Evolutionary conservation across 352 stramenopile species (phyloP).

Genomic region (Phytopythium aichiense): DNA sequence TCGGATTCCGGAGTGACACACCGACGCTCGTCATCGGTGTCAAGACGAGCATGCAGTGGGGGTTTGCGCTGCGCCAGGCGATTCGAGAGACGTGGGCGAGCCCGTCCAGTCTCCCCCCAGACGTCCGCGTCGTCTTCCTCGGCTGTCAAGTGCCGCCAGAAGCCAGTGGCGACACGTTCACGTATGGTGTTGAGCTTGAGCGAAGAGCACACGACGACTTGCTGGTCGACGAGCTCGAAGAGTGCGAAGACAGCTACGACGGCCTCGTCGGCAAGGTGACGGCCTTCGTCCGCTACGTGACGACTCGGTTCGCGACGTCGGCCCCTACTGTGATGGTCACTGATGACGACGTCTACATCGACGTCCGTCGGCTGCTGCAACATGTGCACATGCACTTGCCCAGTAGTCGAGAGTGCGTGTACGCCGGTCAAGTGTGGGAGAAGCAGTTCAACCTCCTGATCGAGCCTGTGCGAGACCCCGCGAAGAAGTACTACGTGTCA

Average conservation of each 20-base stretch:
- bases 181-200: neutral
- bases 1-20: neutral
- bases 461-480: conserved; percentile 19
- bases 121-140: conserved; percentile 2
- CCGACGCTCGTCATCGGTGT: conserved; percentile 26
- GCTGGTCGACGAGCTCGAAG: conserved; percentile 30
- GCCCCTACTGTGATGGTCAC: conserved; percentile 39
- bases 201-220: conserved; percentile 18
- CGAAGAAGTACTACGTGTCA: conserved; percentile 30
- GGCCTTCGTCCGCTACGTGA: conserved; percentile 36
- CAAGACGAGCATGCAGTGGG: conserved; percentile 28
- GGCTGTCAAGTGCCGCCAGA: neutral
- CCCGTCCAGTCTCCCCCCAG: neutral
- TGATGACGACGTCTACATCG: conserved; percentile 64
- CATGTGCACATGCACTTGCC: neutral
- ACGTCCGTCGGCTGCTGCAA: conserved; percentile 17
- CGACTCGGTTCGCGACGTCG: neutral
- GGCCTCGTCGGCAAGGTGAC: conserved; percentile 42
- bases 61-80: conserved; percentile 14
- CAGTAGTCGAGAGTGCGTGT: conserved; percentile 11
- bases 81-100: conserved; percentile 28
- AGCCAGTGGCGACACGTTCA: neutral
- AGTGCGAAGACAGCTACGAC: conserved; percentile 42
- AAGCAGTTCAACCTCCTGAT: conserved; percentile 10
- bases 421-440: conserved; percentile 30